A percentile compares a stretch with the other conserved stretches of the same genome.
Evolutionary conservation across 1,284 basidiomycete genomes (phyloP).

Genomic region (Hymenochaete sp.): DNA sequence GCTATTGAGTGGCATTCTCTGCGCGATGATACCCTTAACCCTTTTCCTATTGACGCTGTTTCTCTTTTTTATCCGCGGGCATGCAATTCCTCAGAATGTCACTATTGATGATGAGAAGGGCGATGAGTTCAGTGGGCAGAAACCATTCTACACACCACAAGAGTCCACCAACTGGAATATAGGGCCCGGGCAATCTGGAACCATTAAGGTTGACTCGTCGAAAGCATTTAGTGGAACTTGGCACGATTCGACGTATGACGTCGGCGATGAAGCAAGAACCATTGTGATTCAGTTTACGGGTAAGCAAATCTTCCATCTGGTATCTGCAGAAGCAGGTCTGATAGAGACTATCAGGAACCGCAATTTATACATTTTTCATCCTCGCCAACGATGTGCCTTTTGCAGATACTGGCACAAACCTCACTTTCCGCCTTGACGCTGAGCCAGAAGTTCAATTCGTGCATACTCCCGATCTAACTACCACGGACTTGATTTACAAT

Average conservation of each 20-base stretch:
- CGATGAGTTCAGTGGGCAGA: neutral
- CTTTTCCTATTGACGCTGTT: neutral
- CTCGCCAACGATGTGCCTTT: neutral
- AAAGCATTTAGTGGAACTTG: neutral
- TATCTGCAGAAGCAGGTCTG: too few species aligned
- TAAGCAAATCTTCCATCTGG: neutral
- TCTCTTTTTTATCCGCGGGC: neutral
- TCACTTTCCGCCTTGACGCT: neutral
- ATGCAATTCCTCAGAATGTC: neutral
- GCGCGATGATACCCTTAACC: too few species aligned
- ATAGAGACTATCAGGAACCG: neutral
- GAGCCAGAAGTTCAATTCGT: too few species aligned
- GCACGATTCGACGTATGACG: neutral
- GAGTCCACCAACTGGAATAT: too few species aligned
- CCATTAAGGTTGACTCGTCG: neutral
- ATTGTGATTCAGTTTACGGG: neutral
- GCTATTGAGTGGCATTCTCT: too few species aligned
- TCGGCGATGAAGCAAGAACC: neutral
- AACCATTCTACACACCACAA: neutral
- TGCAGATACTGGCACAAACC: neutral
- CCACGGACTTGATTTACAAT: neutral
- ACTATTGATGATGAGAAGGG: neutral
- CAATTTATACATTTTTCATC: constrained; percentile 4
- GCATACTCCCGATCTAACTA: neutral
- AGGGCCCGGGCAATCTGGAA: neutral